Percentiles rank a stretch among this genome's conserved stretches.
phyloP scores from a whole-genome alignment of 140 eudicot genomes.

The Stevia rebaudiana region DNA sequence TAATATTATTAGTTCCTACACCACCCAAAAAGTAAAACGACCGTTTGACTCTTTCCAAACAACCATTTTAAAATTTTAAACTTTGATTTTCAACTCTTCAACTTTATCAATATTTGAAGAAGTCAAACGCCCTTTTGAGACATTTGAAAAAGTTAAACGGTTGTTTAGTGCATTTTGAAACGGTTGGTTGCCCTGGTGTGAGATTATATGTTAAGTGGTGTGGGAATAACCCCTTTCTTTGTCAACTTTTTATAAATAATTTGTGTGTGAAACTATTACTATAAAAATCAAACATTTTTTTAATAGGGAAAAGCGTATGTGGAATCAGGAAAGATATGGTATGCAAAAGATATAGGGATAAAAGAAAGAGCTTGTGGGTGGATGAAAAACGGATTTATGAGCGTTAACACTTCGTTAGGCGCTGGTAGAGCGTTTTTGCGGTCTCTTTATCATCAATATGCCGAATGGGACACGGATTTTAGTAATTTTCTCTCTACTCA shows the following conservation, averaged over 20 bases:
- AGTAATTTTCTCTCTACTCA: conserved; percentile 36
- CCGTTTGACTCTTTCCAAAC: no score
- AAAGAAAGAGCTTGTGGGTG: conserved; percentile 71
- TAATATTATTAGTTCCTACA: background rate
- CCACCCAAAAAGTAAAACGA: no score
- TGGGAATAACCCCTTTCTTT: no score
- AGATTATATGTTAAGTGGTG: no score
- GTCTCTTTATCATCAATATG: conserved; percentile 88
- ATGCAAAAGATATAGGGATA: conserved; percentile 77
- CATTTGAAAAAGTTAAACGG: no score
- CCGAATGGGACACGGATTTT: conserved; percentile 85
- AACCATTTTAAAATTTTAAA: no score
- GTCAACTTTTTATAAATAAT: background rate
- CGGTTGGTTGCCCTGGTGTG: no score
- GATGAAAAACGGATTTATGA: conserved; percentile 93
- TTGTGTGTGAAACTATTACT: background rate
- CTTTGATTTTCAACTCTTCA: no score
- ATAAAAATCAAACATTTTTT: conserved; percentile 1
- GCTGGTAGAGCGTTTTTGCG: conserved; percentile 91
- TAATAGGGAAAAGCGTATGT: conserved; percentile 69
- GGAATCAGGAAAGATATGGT: conserved; percentile 69
- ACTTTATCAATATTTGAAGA: no score
- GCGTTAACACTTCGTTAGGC: conserved; percentile 69
- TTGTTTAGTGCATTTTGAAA: no score
- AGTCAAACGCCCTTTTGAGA: no score